Base-by-base conservation (phyloP, 306 rosid species). In the Crotalaria pallida region DNA sequence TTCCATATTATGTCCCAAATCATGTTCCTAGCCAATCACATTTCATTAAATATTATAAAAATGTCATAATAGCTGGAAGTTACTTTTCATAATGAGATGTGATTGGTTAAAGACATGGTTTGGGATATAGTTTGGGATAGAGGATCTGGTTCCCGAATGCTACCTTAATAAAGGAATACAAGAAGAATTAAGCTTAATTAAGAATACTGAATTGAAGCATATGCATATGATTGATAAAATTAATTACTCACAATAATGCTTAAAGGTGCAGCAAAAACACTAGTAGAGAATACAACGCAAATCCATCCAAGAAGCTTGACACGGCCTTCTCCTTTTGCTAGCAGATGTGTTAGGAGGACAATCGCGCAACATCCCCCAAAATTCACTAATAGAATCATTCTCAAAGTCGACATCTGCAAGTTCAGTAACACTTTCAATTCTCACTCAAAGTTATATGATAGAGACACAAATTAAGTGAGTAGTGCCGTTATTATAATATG, bases 211-310 rank as follows among this genome's bases (percentile, higher is more conserved):
- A 26, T 5, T 12, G 19, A 24, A 3, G 38, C 17, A 24, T 55
- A 29, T 41, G 23, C 17, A 3, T 3, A 26, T 26, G 6, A 19
- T 33, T 1, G 19, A 9, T n/a, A 17, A n/a, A n/a, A n/a, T n/a
- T n/a, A n/a, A n/a, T n/a, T 51, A 41, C 86, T 79, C 13, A 91
- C 97, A 24, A 95, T 89, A 59, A 89, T 86, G 72, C 92, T 86
- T 17, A 95, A 57, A 55, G 99, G 99, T 34, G 99, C 97, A 4
- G 92, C 97, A 18, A 95, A 95, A 70, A 95, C 99, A 72, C 85
- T 80, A 56, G 88, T 88, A 2, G 97, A 76, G 71, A 89, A 89
- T 10, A 84, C 84, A 0, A 92, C 97, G 33, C 95, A 91, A 79
- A 95, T 79, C 88, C 97, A 86, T 57, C 99, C 99, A 48, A 95